Percentiles rank a stretch among this genome's conserved stretches.
phyloP scores from a whole-genome alignment of 257 asterid species.

The Fraxinus americana region DNA sequence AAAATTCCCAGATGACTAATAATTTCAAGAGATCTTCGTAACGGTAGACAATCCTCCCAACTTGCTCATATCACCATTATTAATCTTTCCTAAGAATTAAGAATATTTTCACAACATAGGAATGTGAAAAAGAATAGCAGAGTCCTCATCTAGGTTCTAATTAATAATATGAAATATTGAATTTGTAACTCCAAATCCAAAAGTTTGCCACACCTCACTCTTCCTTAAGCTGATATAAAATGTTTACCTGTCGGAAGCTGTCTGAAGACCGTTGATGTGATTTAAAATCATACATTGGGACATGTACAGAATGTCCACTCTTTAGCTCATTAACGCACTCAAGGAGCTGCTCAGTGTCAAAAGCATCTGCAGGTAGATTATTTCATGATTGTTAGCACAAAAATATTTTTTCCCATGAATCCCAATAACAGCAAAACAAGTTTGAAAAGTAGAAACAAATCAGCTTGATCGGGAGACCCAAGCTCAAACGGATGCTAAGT shows the following conservation, averaged over 20 bases:
- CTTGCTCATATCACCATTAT: slow-evolving; percentile 3
- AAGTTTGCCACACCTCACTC: too few relatives aligned
- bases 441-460: slow-evolving; percentile 15
- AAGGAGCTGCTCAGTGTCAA: slow-evolving; percentile 96
- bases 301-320: slow-evolving; percentile 75
- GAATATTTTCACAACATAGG: neutral
- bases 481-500: slow-evolving; percentile 1
- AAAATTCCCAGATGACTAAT: neutral
- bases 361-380: slow-evolving; percentile 70
- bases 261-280: slow-evolving; percentile 84
- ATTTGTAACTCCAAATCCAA: neutral
- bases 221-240: neutral
- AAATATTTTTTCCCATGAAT: neutral
- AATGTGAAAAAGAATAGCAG: neutral
- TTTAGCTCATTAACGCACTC: slow-evolving; percentile 79
- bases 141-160: slow-evolving; percentile 13
- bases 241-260: slow-evolving; percentile 86
- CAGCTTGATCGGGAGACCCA: neutral
- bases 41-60: neutral
- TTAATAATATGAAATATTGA: slow-evolving; percentile 10
- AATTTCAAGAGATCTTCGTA: slow-evolving; percentile 3
- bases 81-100: slow-evolving; percentile 2
- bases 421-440: slow-evolving; percentile 5
- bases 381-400: slow-evolving; percentile 11
- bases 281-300: slow-evolving; percentile 94